Evolutionary conservation across 2,329 filamentous ascomycete species (phyloP).

Genomic region (Sordariomycetes sp.): DNA sequence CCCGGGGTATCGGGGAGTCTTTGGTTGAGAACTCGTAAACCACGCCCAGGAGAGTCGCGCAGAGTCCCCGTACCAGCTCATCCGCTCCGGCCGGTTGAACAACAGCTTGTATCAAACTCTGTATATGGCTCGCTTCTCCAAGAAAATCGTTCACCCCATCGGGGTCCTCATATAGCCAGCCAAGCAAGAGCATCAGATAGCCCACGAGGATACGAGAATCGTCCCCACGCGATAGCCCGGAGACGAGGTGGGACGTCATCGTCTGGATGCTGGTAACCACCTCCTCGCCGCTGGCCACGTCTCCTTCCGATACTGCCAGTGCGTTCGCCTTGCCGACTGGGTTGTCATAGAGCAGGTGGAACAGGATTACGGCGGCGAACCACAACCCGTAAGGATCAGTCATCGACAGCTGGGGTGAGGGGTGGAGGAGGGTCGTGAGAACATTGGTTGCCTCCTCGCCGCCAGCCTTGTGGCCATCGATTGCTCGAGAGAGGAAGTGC

Average conservation of each 20-base stretch:
- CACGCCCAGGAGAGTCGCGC: constrained; percentile 74
- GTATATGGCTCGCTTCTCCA: constrained; percentile 83
- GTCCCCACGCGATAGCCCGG: constrained; percentile 62
- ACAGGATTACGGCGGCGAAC: constrained; percentile 79
- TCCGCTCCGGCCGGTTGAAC: constrained; percentile 46
- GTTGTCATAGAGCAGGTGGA: constrained; percentile 78
- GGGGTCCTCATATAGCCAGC: constrained; percentile 87
- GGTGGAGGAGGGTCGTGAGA: constrained; percentile 67
- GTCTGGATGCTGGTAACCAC: constrained; percentile 90
- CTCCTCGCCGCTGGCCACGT: constrained; percentile 82
- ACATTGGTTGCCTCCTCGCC: constrained; percentile 81
- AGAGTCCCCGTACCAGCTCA: constrained; percentile 67
- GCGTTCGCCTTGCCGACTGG: constrained; percentile 67
- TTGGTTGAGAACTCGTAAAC: constrained; percentile 97
- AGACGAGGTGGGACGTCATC: constrained; percentile 75
- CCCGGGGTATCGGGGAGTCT: constrained; percentile 80
- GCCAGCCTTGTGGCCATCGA: constrained; percentile 71
- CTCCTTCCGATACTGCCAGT: constrained; percentile 78
- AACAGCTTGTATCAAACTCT: constrained; percentile 69
- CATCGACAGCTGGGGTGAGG: constrained; percentile 44
- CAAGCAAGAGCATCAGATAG: constrained; percentile 79
- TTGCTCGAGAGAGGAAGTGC: constrained; percentile 81
- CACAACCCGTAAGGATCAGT: constrained; percentile 79
- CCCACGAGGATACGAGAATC: constrained; percentile 73
- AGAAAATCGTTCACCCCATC: constrained; percentile 90